Conservation (phyloP, 1,284 basidiomycete species). For the Lignosus rhinocerotis region DNA sequence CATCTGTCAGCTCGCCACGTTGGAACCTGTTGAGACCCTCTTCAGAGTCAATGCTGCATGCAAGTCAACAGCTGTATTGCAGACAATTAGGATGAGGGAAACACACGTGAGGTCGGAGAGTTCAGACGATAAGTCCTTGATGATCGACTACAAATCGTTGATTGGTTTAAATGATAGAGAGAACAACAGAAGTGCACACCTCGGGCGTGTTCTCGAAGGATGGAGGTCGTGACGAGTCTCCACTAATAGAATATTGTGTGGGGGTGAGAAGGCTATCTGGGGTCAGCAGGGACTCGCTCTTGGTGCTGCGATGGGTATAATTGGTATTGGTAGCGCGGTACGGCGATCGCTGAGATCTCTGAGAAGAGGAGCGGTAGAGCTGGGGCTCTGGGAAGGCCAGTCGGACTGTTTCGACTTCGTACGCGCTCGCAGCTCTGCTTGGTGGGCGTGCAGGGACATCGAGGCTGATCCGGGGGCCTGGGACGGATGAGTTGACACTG, state of each 20-base stretch:
- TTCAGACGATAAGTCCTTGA: slow-evolving; percentile 43
- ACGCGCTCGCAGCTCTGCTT: slow-evolving; percentile 41
- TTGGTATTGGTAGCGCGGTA: slow-evolving; percentile 28
- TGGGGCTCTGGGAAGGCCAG: slow-evolving; percentile 54
- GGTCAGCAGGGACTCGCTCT: slow-evolving; percentile 39
- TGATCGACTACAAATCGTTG: slow-evolving; percentile 24
- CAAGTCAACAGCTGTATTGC: slow-evolving; percentile 19
- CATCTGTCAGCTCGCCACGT: slow-evolving; percentile 53
- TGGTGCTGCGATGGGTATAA: slow-evolving; percentile 40
- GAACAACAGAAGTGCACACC: slow-evolving; percentile 21
- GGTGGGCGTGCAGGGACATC: slow-evolving; percentile 36
- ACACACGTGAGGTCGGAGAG: slow-evolving; percentile 59
- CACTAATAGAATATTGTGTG: slow-evolving; percentile 12
- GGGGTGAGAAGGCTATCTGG: slow-evolving; percentile 15
- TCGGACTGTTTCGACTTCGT: slow-evolving; percentile 32
- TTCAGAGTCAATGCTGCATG: slow-evolving; percentile 54
- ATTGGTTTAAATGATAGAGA: slow-evolving; percentile 4
- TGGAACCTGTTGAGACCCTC: slow-evolving; percentile 68
- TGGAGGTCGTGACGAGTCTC: slow-evolving; percentile 31
- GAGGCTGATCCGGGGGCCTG: slow-evolving; percentile 27
- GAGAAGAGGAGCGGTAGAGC: slow-evolving; percentile 50
- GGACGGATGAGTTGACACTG: slow-evolving; percentile 18
- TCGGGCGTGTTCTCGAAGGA: slow-evolving; percentile 34
- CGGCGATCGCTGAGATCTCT: slow-evolving; percentile 43
- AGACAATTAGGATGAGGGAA: slow-evolving; percentile 6